Percentiles rank a stretch among this genome's conserved stretches.
These are phyloP conservation scores for Capillidium rhysosporum DNA, from an alignment of 371 early-diverging fungal genomes.

Conservation along the genomic window DNA sequence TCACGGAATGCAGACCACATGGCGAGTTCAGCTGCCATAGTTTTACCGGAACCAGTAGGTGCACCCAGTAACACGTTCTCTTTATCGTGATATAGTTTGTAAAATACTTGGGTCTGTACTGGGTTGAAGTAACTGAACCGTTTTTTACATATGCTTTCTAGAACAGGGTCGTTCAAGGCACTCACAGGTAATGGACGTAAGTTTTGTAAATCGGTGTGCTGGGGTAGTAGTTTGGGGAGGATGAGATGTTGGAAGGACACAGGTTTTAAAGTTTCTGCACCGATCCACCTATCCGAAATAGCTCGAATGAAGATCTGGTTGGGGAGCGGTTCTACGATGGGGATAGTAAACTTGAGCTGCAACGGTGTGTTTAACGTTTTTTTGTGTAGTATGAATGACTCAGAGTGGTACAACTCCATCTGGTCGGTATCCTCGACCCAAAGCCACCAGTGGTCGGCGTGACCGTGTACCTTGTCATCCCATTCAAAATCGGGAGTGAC, in stretches of 20 bases:
- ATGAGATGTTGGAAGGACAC: constrained; percentile 82
- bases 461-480: constrained; percentile 77
- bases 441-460: constrained; percentile 80
- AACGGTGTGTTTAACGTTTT: constrained; percentile 23
- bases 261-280: constrained; percentile 60
- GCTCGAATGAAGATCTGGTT: constrained; percentile 74
- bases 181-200: constrained; percentile 72
- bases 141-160: constrained; percentile 56
- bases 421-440: constrained; percentile 73
- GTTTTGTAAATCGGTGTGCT: constrained; percentile 74
- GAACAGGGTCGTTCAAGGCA: constrained; percentile 52
- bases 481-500: constrained; percentile 76
- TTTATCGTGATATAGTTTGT: constrained; percentile 71
- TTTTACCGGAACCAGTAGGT: constrained; percentile 98
- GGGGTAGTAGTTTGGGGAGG: constrained; percentile 57
- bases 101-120: constrained; percentile 95
- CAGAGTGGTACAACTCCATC: constrained; percentile 30
- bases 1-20: constrained; percentile 80
- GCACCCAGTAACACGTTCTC: constrained; percentile 90
- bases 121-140: constrained; percentile 91
- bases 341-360: constrained; percentile 70
- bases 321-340: constrained; percentile 70
- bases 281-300: constrained; percentile 85
- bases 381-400: constrained; percentile 25
- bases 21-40: constrained; percentile 89